Base-by-base conservation (phyloP, 371 early-diverging fungal genomes). In the Thermomucor indicae-seudaticae region DNA sequence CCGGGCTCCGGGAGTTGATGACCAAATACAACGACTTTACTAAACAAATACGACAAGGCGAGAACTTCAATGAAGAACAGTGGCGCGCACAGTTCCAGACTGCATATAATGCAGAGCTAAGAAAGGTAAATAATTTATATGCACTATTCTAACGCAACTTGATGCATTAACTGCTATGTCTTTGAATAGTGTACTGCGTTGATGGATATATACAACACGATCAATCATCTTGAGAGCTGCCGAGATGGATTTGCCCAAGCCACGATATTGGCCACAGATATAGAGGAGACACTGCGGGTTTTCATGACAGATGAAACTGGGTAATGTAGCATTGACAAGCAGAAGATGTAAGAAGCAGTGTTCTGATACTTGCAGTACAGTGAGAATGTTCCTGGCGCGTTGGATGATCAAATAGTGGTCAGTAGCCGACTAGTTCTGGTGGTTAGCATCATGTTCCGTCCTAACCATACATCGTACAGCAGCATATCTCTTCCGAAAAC, bases 171-270 rank as follows among this genome's bases (percentile, higher is more conserved):
- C 16, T 27, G 12, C 25, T 8, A n/a, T 23, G 22, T 35, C 23
- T 5, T 11, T 16, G n/a, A 12, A 14, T 46, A 24, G 61, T 50
- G 51, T 17, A 17, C 45, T 10, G 35, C 23, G 3, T 20, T 55
- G 6, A 42, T 51, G 27, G 46, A 43, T 16, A 22, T 55, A 4
- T 55, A 51, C 22, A 38, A 27, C 16, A 24, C 34, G 2, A 29
- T 55, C 34, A 46, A 45, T 23, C 56, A 60, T 27, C 17, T 60
- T 24, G 61, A 60, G 39, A 60, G 48, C 31, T 48, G 43, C 35
- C 55, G 61, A n/a, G 48, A 42, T 23, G 56, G 56, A 22, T 60
- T 47, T 29, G 47, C 51, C n/a, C 55, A 60, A 31, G 55, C 61
- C 6, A 51, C 54, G 45, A 37, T 52, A 27, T 30, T 60, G 1